Base-by-base conservation (phyloP, 192 early-diverging fungal species). In the Backusella tuberculispora region DNA sequence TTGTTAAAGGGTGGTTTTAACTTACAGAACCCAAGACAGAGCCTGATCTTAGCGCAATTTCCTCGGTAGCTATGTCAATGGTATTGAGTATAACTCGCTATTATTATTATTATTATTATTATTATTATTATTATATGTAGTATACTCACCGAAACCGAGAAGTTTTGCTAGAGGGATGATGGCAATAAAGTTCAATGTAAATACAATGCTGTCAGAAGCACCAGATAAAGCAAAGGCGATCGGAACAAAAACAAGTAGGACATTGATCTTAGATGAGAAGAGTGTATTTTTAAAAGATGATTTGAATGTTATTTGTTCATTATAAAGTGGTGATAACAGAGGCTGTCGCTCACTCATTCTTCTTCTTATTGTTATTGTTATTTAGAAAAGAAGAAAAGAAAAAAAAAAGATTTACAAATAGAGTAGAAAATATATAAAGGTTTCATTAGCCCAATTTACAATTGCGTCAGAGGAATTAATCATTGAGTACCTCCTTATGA, bases 91-190 rank as follows among this genome's bases (percentile, higher is more conserved):
- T 34, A 0, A 0, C 29, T 34, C 2, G 0, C 29, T 34, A 63
- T 63, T 13, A 37, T 14, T 9, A 63, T 12, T 37, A 34, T 34
- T 34, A 34, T 34, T 34, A 34, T 0, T 34, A 34, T 34, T 9
- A 63, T 12, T 37, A 34, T 34, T 34, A 34, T 34, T 34, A 34
- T 0, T 34, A 34, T 34, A 8, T 29, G 8, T 10, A 10, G 6
- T 24, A 37, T 41, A 44, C 43, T 76, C 73, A 82, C 81, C 73
- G 10, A 78, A 74, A 40, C 81, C 81, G 7, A 83, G 67, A 1
- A 83, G 78, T 75, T 97, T 96, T 29, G 97, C 96, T 47, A 99
- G 82, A 29, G 96, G 95, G 26, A 99, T 81, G 53, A 98, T 95
- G 6, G 94, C 96, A 29, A 95, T 87, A 56, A 98, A 96, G 87